These are phyloP conservation scores for Colletotrichum chrysophilum DNA, from an alignment of 2,329 filamentous ascomycete genomes.

Conservation along the genomic window DNA sequence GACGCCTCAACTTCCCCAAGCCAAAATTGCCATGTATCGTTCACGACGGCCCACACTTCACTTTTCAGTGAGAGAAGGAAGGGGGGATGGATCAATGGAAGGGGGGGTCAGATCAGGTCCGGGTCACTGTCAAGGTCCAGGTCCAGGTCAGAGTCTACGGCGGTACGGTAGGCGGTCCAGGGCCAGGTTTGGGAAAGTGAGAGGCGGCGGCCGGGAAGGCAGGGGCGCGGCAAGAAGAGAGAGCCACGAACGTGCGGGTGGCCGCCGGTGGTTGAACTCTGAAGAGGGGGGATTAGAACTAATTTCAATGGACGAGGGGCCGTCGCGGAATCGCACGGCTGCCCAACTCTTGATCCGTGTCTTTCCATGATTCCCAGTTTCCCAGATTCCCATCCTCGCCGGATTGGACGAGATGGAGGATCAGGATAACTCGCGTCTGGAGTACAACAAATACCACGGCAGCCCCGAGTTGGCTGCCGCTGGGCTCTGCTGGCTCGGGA, in stretches of 20 bases:
- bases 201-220: neutral
- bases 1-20: constrained; percentile 5
- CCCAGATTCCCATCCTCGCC: neutral
- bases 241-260: neutral
- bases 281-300: neutral
- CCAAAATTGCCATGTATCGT: neutral
- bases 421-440: neutral
- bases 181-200: constrained; percentile 9
- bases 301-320: constrained; percentile 19
- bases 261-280: neutral
- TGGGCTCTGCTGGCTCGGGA: neutral
- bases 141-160: neutral
- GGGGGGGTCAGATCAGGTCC: constrained; percentile 12
- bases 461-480: neutral
- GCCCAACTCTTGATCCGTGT: neutral
- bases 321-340: constrained; percentile 4
- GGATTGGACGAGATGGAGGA: neutral
- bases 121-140: constrained; percentile 6
- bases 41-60: constrained; percentile 10
- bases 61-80: neutral
- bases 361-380: neutral
- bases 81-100: neutral
- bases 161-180: neutral
- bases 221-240: neutral
- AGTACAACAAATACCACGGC: neutral